Evolutionary conservation across 768 basidiomycete species (phyloP).

Genomic region (Leccinum pellstonianum): DNA sequence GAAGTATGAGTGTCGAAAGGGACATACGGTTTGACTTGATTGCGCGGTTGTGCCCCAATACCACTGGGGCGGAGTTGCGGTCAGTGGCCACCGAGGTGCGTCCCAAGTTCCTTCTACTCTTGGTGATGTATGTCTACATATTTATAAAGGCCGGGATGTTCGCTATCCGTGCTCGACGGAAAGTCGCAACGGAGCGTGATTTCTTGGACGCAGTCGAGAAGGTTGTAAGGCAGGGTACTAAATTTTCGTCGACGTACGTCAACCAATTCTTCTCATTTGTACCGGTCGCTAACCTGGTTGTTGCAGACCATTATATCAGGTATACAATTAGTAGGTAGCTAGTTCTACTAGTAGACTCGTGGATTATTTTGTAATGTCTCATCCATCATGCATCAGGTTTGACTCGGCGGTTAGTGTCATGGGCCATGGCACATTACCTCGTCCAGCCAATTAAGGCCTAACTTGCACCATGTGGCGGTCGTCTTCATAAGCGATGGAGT

Average conservation of each 20-base stretch:
- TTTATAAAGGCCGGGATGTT: slow-evolving; percentile 97
- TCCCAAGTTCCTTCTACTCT: slow-evolving; percentile 19
- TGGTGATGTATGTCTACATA: slow-evolving; percentile 92
- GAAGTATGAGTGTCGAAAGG: slow-evolving; percentile 94
- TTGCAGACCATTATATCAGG: slow-evolving; percentile 81
- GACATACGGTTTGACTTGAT: slow-evolving; percentile 98
- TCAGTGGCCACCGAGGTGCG: slow-evolving; percentile 93
- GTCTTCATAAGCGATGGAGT: slow-evolving; percentile 11
- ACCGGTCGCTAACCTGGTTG: slow-evolving; percentile 6
- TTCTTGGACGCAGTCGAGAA: slow-evolving; percentile 98
- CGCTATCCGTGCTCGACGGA: slow-evolving; percentile 93
- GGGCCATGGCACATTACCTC: too few relatives aligned
- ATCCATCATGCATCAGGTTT: not conserved
- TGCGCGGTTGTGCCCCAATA: slow-evolving; percentile 94
- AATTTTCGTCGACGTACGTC: slow-evolving; percentile 93
- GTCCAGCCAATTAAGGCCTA: not conserved
- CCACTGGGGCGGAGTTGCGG: slow-evolving; percentile 96
- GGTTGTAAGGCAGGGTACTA: slow-evolving; percentile 95
- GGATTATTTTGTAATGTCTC: slow-evolving; percentile 16
- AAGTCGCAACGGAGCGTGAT: slow-evolving; percentile 96
- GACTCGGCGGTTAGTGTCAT: not conserved
- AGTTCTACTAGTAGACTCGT: slow-evolving; percentile 7
- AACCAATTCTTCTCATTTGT: not conserved
- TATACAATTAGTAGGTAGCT: slow-evolving; percentile 73
- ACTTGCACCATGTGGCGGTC: slow-evolving; percentile 2